These are phyloP conservation scores for Colletotrichum zoysiae DNA, from an alignment of 2,329 filamentous ascomycete genomes.

Conservation along the genomic window DNA sequence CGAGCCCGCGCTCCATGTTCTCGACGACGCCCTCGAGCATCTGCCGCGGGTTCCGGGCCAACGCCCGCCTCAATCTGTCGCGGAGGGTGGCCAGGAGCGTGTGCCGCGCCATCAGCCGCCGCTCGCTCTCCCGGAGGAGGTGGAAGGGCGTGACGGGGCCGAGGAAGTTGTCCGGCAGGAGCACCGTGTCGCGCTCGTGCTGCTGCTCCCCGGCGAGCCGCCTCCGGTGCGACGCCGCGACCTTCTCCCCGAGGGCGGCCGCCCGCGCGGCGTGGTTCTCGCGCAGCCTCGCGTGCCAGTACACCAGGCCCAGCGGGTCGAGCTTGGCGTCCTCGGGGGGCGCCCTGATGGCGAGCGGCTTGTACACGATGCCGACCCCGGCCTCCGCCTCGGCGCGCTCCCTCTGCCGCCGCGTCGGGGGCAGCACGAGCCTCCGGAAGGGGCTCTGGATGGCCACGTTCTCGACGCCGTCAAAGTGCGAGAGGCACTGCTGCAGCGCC, in stretches of 20 bases:
- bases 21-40: conserved; percentile 46
- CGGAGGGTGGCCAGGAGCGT: conserved; percentile 40
- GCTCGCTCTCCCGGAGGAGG: conserved; percentile 45
- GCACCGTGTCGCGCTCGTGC: conserved; percentile 27
- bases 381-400: conserved; percentile 34
- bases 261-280: conserved; percentile 45
- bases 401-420: conserved; percentile 46
- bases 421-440: conserved; percentile 55
- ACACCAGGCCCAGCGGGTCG: conserved; percentile 50
- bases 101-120: conserved; percentile 48
- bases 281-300: conserved; percentile 47
- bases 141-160: conserved; percentile 47
- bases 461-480: conserved; percentile 53
- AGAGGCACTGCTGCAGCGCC: conserved; percentile 58
- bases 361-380: conserved; percentile 32
- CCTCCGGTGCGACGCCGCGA: conserved; percentile 43
- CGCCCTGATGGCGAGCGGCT: conserved; percentile 30
- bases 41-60: conserved; percentile 45
- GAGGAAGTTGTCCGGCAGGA: conserved; percentile 48
- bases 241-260: conserved; percentile 44
- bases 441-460: conserved; percentile 53
- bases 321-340: conserved; percentile 37
- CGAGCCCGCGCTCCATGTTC: conserved; percentile 32
- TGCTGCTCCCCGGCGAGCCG: conserved; percentile 19
- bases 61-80: conserved; percentile 45